Base-by-base conservation (phyloP, 179 eudicot genomes). In the Pouteria campechiana region DNA sequence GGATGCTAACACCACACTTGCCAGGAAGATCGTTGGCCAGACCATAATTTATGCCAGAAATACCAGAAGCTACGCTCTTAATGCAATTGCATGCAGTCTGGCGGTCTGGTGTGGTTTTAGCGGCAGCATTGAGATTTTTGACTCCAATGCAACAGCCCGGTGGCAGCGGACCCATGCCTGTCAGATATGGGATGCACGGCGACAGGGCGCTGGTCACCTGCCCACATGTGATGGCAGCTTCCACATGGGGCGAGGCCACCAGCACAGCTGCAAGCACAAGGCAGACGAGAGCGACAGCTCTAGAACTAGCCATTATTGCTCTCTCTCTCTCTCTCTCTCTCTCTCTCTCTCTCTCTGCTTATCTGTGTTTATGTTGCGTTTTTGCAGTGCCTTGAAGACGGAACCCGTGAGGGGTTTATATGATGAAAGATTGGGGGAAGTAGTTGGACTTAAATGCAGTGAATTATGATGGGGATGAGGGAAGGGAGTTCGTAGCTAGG, bases 111-210 rank as follows among this genome's bases (percentile, higher is more conserved):
- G 67, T 45, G 41, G 59, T 50, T 9, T 13, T 29, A 2, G 73
- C 68, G 1, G 48, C 33, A n/a, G n/a, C n/a, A n/a, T 48, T 44
- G 1, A 73, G 63, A 1, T 20, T 1, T 24, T 2, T 64, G 0
- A 69, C 17, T 0, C 75, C 75, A n/a, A 7, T 37, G 40, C 79
- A 73, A 41, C 79, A 69, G 1, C 0, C 1, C 1, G 14, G 7
- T 1, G 51, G 29, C 6, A 37, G 32, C 0, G 6, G 9, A 12
- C 36, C 43, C 1, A 61, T 60, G 0, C 52, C 41, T 8, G 3
- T 25, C 18, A 46, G 16, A 58, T 55, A 70, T 25, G 5, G 2
- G 11, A 60, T 8, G 65, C 76, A 70, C 4, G 68, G 64, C 6
- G 34, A 5, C 23, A 65, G 17, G 19, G 0, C 11, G 7, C 10